These are phyloP conservation scores for Botrytis byssoidea DNA, from an alignment of 2,329 filamentous ascomycete genomes.

Conservation along the genomic window DNA sequence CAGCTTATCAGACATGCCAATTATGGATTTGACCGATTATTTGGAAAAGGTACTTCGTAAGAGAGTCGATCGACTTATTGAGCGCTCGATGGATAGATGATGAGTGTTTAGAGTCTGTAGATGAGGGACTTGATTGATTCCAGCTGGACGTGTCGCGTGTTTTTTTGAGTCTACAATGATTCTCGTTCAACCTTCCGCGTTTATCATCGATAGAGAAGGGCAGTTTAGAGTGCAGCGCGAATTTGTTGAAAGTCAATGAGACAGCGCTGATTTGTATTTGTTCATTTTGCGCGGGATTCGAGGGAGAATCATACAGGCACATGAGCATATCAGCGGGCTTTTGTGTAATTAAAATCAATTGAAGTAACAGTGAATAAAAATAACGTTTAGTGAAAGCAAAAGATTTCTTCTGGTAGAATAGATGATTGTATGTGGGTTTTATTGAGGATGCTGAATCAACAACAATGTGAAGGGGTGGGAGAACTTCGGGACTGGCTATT, in stretches of 20 bases:
- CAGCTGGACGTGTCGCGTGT: neutral
- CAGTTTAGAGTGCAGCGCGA: neutral
- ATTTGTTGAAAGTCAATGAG: neutral
- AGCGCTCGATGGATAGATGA: neutral
- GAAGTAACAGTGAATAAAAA: neutral
- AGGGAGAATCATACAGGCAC: neutral
- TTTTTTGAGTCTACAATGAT: neutral
- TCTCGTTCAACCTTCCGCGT: neutral
- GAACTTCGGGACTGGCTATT: neutral
- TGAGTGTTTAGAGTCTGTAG: neutral
- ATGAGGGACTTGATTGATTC: neutral
- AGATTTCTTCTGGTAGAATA: neutral
- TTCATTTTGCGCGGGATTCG: neutral
- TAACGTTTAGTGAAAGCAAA: neutral
- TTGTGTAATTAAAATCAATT: neutral
- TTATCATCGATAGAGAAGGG: neutral
- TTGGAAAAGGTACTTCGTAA: neutral
- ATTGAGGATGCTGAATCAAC: neutral
- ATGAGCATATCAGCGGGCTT: conserved; percentile 3
- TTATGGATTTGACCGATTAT: neutral
- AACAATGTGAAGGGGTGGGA: neutral
- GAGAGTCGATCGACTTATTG: neutral
- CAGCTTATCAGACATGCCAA: neutral
- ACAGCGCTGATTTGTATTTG: neutral
- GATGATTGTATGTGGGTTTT: neutral